Conservation (phyloP, 73 alveolate species). For the Blepharisma japonicum region DNA sequence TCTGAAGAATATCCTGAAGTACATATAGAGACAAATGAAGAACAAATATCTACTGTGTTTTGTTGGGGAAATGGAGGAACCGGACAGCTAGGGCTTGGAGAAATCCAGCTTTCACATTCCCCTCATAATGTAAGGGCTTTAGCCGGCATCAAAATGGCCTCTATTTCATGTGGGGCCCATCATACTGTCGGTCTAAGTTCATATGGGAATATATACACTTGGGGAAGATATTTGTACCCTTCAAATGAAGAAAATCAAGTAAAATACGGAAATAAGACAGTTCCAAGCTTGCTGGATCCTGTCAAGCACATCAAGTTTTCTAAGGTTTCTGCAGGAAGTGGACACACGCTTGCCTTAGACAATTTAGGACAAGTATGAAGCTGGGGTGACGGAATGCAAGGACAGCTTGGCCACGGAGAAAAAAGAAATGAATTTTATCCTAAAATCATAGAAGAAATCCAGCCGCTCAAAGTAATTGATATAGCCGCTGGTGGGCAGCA, state of each 20-base stretch:
- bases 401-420: slow-evolving; percentile 1
- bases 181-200: not conserved
- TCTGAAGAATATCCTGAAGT: too few relatives aligned
- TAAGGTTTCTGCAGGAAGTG: slow-evolving; percentile 20
- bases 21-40: not conserved
- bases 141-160: not conserved
- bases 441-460: not conserved
- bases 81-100: not conserved
- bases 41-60: not conserved
- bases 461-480: not conserved
- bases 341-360: not conserved
- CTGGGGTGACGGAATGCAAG: slow-evolving; percentile 8
- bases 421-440: slow-evolving; percentile 12
- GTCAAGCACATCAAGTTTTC: not conserved
- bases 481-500: slow-evolving; percentile 19
- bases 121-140: not conserved
- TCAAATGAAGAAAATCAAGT: not conserved
- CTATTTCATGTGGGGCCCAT: not conserved
- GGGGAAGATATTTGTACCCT: slow-evolving; percentile 8
- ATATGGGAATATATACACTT: not conserved
- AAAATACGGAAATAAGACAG: not conserved
- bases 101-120: not conserved
- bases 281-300: not conserved
- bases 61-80: not conserved
- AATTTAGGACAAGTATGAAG: slow-evolving; percentile 2